Evolutionary conservation across 2,329 filamentous ascomycete species (phyloP).

Genomic region (Aspergillus neotritici): DNA sequence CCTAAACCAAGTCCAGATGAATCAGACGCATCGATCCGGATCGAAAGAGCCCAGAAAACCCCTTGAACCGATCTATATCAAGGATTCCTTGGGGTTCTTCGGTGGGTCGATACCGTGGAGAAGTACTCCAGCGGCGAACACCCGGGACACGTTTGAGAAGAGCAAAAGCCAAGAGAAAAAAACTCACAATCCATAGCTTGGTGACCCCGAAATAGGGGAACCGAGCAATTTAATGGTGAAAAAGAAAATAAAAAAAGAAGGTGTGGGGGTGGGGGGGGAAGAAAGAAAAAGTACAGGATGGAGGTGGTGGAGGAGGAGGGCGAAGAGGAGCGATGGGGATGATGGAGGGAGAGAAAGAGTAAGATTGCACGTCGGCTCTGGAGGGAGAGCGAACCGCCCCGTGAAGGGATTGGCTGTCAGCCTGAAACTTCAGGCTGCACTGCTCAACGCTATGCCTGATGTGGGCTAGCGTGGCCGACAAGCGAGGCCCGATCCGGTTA

Average conservation of each 20-base stretch:
- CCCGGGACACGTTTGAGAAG: conserved; percentile 24
- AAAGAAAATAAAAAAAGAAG: conserved; percentile 22
- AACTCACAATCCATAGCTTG: conserved; percentile 57
- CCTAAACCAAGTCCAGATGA: conserved; percentile 18
- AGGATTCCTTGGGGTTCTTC: conserved; percentile 23
- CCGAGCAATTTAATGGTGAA: conserved; percentile 30
- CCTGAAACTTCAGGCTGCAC: conserved; percentile 27
- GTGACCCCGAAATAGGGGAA: conserved; percentile 42
- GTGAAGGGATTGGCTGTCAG: conserved; percentile 20
- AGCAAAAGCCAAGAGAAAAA: conserved; percentile 29
- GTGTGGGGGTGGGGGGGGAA: conserved; percentile 14
- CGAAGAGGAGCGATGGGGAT: conserved; percentile 30
- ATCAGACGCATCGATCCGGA: conserved; percentile 11
- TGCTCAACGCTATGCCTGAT: conserved; percentile 6
- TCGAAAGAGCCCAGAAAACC: conserved; percentile 10
- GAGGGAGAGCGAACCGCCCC: conserved; percentile 23
- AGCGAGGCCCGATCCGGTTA: conserved; percentile 19
- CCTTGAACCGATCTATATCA: conserved; percentile 14
- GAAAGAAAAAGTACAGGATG: conserved; percentile 13
- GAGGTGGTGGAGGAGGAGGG: conserved; percentile 25
- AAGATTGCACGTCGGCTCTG: conserved; percentile 24
- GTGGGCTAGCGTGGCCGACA: conserved; percentile 10
- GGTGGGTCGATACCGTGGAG: conserved; percentile 38
- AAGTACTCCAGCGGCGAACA: conserved; percentile 34
- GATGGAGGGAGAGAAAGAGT: conserved; percentile 33